Base-by-base conservation (phyloP, 192 early-diverging fungal species). In the Podila minutissima region DNA sequence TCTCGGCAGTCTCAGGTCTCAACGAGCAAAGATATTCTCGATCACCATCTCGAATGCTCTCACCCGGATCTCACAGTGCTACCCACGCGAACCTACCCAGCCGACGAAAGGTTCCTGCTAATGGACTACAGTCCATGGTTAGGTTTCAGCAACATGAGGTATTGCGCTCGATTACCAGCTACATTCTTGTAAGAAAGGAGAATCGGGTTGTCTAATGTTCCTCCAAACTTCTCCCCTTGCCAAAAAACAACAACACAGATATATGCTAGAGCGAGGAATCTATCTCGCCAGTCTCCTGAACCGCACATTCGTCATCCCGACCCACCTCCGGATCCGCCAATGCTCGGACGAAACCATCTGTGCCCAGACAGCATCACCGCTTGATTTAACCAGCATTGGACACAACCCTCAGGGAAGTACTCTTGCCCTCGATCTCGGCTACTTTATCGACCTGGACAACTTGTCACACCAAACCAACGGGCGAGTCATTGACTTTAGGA, bases 41-140 rank as follows among this genome's bases (percentile, higher is more conserved):
- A 29, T 12, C 3, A 0, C 5, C 2, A 5, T 4, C 17, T 59
- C 13, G 13, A 29, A 11, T 4, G 10, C 8, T 38, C 61, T n/a
- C 10, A 24, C n/a, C 13, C 17, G n/a, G 50, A 66, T 19, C 46
- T 55, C 19, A 68, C 57, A 11, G 38, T 9, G 0, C 26, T 59
- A 3, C 37, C 66, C 24, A 17, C 20, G 5, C 22, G 66, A 31
- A 1, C 55, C 12, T 68, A 55, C 24, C 35, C 57, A 13, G n/a
- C 5, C 24, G 66, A 75, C 12, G 69, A 71, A 49, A 69, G 32
- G 29, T 71, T 67, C 28, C 41, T 77, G n/a, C 41, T 77, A 22
- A 66, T 71, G 37, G 64, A 77, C 7, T 77, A 77, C 12, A 77
- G 75, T 57, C 75, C 75, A 17, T 77, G 75, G 69, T 68, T 71